phyloP scores from a whole-genome alignment of 805 yeast genomes.

The Wickerhamomyces alni region DNA sequence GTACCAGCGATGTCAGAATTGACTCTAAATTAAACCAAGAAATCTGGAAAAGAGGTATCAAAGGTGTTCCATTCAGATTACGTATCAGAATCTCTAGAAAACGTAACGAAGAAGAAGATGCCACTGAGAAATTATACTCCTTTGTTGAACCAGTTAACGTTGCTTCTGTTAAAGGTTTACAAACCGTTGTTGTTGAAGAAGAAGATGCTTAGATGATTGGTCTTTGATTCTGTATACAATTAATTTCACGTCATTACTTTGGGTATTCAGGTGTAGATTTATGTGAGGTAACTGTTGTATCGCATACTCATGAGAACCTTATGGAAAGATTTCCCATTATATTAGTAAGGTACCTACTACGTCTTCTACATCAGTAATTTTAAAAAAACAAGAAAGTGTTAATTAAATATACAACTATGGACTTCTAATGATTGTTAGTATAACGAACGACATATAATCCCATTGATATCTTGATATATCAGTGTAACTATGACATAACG shows the following conservation, averaged over 20 bases:
- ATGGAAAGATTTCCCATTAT: no score
- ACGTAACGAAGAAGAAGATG: constrained; percentile 99
- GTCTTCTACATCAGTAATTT: no score
- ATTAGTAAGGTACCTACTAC: no score
- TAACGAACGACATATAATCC: neutral
- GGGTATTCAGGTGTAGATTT: no score
- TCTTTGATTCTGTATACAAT: neutral
- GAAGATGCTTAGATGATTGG: constrained; percentile 29
- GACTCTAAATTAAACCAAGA: constrained; percentile 98
- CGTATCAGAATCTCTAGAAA: constrained; percentile 98
- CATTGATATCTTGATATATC: constrained; percentile 27
- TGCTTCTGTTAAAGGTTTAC: constrained; percentile 93
- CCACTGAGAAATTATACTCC: constrained; percentile 95
- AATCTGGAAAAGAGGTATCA: constrained; percentile 99
- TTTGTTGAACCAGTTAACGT: constrained; percentile 97
- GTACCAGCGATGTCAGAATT: constrained; percentile 97
- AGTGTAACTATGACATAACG: constrained; percentile 84
- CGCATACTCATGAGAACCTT: no score
- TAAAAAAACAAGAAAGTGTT: neutral
- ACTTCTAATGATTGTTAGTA: neutral
- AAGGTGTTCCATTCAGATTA: constrained; percentile 97
- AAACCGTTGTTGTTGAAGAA: constrained; percentile 91
- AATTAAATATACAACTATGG: neutral
- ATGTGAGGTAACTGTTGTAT: no score
- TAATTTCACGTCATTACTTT: neutral